Evolutionary conservation across 2,329 filamentous ascomycete species (phyloP).

Genomic region (Clarireedia monteithiana): DNA sequence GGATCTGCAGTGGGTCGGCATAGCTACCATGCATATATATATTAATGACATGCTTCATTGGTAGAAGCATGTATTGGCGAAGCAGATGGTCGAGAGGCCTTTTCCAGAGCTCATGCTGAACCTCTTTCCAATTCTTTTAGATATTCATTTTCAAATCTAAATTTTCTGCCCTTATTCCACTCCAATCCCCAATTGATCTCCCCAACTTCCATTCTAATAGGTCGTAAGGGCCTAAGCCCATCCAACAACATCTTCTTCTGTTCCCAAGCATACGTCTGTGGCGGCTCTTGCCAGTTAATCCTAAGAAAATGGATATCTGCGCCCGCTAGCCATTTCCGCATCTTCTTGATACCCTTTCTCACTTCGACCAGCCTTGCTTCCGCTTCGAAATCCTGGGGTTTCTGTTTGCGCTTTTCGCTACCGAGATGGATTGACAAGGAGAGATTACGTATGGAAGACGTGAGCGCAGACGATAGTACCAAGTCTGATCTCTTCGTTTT

Average conservation of each 20-base stretch:
- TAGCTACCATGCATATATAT: no score
- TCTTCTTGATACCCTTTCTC: slow-evolving; percentile 57
- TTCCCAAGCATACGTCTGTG: slow-evolving; percentile 24
- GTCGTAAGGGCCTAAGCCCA: slow-evolving; percentile 17
- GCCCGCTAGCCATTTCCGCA: slow-evolving; percentile 21
- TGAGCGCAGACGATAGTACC: slow-evolving; percentile 17
- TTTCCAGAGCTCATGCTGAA: not conserved
- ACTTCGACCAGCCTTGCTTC: slow-evolving; percentile 60
- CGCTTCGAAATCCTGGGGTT: slow-evolving; percentile 28
- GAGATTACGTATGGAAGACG: slow-evolving; percentile 21
- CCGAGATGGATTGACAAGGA: slow-evolving; percentile 21
- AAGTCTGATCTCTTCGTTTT: slow-evolving; percentile 21
- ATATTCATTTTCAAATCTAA: slow-evolving; percentile 21
- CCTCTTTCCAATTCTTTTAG: slow-evolving; percentile 21
- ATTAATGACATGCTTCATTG: no score
- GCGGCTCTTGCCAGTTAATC: slow-evolving; percentile 25
- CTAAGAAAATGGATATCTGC: slow-evolving; percentile 20
- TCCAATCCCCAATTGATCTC: slow-evolving; percentile 25
- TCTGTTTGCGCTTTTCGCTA: slow-evolving; percentile 28
- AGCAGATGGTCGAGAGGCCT: no score
- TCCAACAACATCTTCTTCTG: slow-evolving; percentile 23
- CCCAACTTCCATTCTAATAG: slow-evolving; percentile 17
- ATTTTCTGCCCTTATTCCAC: slow-evolving; percentile 23
- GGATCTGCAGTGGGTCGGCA: no score
- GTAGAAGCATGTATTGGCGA: no score